These are phyloP conservation scores for Cryptococcus amylolentus DNA, from an alignment of 1,284 basidiomycete genomes.

Conservation along the genomic window DNA sequence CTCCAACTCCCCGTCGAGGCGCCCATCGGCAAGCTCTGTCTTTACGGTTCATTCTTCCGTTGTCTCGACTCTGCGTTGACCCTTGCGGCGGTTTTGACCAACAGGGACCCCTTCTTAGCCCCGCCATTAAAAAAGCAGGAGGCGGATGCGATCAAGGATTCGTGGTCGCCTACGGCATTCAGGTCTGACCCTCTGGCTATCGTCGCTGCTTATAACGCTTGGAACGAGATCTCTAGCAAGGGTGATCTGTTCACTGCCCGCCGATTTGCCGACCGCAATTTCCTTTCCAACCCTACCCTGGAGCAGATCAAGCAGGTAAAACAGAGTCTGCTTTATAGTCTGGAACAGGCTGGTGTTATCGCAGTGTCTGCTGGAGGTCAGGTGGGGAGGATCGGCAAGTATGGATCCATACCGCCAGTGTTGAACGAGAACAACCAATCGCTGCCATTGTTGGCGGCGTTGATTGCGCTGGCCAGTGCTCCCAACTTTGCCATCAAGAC, in stretches of 20 bases:
- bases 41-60: slow-evolving; percentile 89
- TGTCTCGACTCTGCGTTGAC: slow-evolving; percentile 87
- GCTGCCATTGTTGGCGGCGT: slow-evolving; percentile 73
- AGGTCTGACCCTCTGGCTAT: slow-evolving; percentile 81
- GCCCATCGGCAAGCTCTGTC: slow-evolving; percentile 81
- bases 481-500: slow-evolving; percentile 90
- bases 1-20: slow-evolving; percentile 87
- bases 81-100: slow-evolving; percentile 83
- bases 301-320: slow-evolving; percentile 82
- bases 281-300: slow-evolving; percentile 79
- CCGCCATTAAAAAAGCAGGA: slow-evolving; percentile 57
- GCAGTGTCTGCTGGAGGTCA: slow-evolving; percentile 67
- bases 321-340: slow-evolving; percentile 69
- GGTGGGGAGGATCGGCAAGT: slow-evolving; percentile 26
- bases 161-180: slow-evolving; percentile 70
- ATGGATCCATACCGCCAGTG: slow-evolving; percentile 57
- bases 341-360: slow-evolving; percentile 78
- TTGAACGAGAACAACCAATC: slow-evolving; percentile 74
- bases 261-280: slow-evolving; percentile 80
- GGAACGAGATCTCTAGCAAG: slow-evolving; percentile 67
- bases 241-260: slow-evolving; percentile 66
- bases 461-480: slow-evolving; percentile 81
- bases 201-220: slow-evolving; percentile 75
- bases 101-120: slow-evolving; percentile 84
- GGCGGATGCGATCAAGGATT: slow-evolving; percentile 67